These are phyloP conservation scores for Mikania micrantha DNA, from an alignment of 129 eudicot genomes.

Conservation along the genomic window DNA sequence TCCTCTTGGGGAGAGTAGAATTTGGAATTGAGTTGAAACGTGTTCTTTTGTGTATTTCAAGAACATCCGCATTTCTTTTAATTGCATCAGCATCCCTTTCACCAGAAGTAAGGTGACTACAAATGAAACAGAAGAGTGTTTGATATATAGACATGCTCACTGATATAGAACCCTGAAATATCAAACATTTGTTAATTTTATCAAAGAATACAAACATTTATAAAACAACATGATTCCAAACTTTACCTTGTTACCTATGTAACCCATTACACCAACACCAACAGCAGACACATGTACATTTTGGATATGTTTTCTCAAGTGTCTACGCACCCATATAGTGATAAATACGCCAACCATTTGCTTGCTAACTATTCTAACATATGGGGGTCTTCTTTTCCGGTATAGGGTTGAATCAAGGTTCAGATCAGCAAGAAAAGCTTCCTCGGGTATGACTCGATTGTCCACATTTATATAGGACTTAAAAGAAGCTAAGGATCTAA, in stretches of 20 bases:
- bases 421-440: constrained; percentile 41
- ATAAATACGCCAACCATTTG: constrained; percentile 95
- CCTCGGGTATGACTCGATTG: constrained; percentile 39
- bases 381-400: constrained; percentile 65
- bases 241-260: constrained; percentile 84
- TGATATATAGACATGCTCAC: constrained; percentile 99
- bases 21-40: constrained; percentile 45
- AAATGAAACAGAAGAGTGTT: constrained; percentile 80
- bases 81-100: constrained; percentile 66
- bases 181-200: neutral
- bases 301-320: constrained; percentile 82
- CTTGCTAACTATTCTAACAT: constrained; percentile 92
- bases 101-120: constrained; percentile 90
- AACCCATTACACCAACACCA: constrained; percentile 99
- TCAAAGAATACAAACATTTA: neutral
- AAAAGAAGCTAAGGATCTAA: constrained; percentile 46
- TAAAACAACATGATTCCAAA: neutral
- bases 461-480: constrained; percentile 35
- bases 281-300: constrained; percentile 82
- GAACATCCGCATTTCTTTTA: constrained; percentile 90
- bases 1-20: constrained; percentile 58
- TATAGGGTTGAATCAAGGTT: constrained; percentile 75
- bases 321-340: constrained; percentile 91
- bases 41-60: constrained; percentile 83
- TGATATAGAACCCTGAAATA: constrained; percentile 81